phyloP scores from a whole-genome alignment of 805 yeast genomes.

The Monosporozyma aerobia region DNA sequence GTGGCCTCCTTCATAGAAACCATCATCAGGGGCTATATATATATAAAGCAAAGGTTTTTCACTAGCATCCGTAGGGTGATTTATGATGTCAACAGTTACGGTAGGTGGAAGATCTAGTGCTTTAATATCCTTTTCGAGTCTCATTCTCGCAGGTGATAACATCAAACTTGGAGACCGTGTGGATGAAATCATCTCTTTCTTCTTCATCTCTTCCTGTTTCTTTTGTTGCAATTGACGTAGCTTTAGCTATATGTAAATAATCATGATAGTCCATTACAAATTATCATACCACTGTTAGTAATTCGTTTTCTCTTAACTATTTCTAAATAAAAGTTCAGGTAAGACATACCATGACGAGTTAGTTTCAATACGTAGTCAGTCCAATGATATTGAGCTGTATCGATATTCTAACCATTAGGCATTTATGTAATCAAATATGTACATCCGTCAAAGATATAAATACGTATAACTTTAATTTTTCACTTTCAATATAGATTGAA shows the following conservation, averaged over 20 bases:
- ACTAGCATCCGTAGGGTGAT: conserved; percentile 4
- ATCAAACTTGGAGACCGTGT: neutral
- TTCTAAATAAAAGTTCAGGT: neutral
- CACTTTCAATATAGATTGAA: neutral
- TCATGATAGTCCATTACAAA: neutral
- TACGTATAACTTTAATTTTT: neutral
- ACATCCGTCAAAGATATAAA: neutral
- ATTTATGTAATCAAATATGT: neutral
- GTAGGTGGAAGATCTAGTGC: conserved; percentile 21
- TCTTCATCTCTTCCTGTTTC: conserved; percentile 10
- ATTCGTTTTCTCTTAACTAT: neutral
- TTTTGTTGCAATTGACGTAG: conserved; percentile 21
- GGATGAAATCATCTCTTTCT: neutral
- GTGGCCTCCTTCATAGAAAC: conserved; percentile 21
- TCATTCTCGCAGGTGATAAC: conserved; percentile 14
- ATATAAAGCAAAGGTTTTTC: conserved; percentile 13
- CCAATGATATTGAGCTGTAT: neutral
- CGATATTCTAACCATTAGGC: neutral
- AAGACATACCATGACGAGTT: neutral
- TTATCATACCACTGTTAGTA: neutral
- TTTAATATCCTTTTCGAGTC: conserved; percentile 22
- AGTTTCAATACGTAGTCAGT: neutral
- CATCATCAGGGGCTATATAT: conserved; percentile 22
- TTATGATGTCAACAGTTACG: conserved; percentile 7
- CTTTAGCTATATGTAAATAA: conserved; percentile 12